Base-by-base conservation (phyloP, 306 rosid genomes). In the Cicer chorassanicum region DNA sequence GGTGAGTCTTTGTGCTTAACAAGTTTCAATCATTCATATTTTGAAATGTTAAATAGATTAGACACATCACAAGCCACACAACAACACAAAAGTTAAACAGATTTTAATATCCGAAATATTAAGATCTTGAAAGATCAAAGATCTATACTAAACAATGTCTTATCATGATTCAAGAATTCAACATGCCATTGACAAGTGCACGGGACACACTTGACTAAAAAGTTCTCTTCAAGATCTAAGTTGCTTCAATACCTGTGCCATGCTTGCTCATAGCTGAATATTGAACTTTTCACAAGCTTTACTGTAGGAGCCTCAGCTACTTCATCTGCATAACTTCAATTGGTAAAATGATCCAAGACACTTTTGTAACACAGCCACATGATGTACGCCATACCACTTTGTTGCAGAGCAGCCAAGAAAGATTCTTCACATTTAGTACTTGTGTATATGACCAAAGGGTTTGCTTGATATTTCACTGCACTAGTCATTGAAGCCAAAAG, bases 261-360 rank as follows among this genome's bases (percentile, higher is more conserved):
- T 38, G 97, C 97, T 82, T 93, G 98, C 89, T 93, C 98, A 72
- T 88, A 93, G 85, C 93, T 89, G 89, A 93, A 91, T 77, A 91
- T 81, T 79, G 98, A 89, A 81, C 94, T 93, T 83, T 93, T 93
- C 40, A 93, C 91, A 71, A 93, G 90, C 90, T 91, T 93, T 73
- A 93, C 91, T 2, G 87, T 71, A 43, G 88, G 88, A 75, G 86
- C 82, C 86, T 90, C 92, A 12, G 83, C 77, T 41, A 57, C 81
- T 73, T 83, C 97, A 80, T 88, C 98, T 93, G 93, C 84, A 83
- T 72, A 76, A 86, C 73, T 74, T 73, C 67, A 75, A 80, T 75
- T 53, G 56, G 74, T 87, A 73, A 87, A 82, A 83, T 60, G 76
- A 70, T 14, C 76, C 45, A 34, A 65, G 64, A 46, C 64, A 69